Percentiles rank a stretch among this genome's conserved stretches.
These are phyloP conservation scores for Fusarium udum DNA, from an alignment of 2,329 filamentous ascomycete genomes.

Conservation along the genomic window DNA sequence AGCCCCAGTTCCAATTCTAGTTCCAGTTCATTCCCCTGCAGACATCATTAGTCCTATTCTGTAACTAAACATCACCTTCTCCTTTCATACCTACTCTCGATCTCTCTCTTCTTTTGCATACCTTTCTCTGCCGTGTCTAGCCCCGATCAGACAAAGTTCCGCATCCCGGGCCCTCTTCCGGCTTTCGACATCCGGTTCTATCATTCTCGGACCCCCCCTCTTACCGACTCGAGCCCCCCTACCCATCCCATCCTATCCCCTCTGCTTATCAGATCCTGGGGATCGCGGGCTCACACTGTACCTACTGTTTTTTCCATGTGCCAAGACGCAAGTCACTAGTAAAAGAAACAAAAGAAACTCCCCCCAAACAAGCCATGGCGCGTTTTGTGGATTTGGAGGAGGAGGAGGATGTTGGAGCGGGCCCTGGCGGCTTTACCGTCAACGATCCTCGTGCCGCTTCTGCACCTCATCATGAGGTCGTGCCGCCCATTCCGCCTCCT, in stretches of 20 bases:
- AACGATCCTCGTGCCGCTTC: slow-evolving; percentile 30
- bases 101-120: not conserved
- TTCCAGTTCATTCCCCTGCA: slow-evolving; percentile 15
- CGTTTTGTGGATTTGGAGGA: slow-evolving; percentile 46
- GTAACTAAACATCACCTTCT: slow-evolving; percentile 25
- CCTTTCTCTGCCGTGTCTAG: slow-evolving; percentile 23
- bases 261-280: slow-evolving; percentile 45
- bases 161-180: slow-evolving; percentile 33
- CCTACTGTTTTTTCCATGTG: slow-evolving; percentile 2
- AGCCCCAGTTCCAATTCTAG: slow-evolving; percentile 13
- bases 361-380: slow-evolving; percentile 37
- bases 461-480: slow-evolving; percentile 38
- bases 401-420: slow-evolving; percentile 36
- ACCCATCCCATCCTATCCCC: slow-evolving; percentile 8
- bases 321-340: slow-evolving; percentile 21
- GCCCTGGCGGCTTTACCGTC: slow-evolving; percentile 27
- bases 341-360: not conserved
- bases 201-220: slow-evolving; percentile 29
- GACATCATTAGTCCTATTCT: slow-evolving; percentile 18
- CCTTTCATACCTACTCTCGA: not conserved
- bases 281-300: slow-evolving; percentile 29
- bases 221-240: not conserved
- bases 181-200: slow-evolving; percentile 36
- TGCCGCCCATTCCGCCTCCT: slow-evolving; percentile 37
- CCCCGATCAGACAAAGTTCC: slow-evolving; percentile 19